Evolutionary conservation across 805 yeast genomes (phyloP).

Genomic region (Scheffersomyces coipomensis): DNA sequence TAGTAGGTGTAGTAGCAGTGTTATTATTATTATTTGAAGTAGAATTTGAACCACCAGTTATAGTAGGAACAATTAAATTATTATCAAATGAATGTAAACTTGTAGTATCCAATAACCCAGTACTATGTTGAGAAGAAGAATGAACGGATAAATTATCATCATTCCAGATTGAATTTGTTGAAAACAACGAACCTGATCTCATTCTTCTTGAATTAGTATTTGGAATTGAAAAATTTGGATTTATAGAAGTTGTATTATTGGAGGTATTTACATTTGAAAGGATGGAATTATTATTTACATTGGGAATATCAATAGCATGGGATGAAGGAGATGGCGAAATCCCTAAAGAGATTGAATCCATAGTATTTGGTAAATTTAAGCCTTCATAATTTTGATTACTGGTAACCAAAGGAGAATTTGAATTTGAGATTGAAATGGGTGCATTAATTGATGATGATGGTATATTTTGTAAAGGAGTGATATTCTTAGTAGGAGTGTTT

Average conservation of each 20-base stretch:
- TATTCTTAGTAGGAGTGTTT: slow-evolving; percentile 4
- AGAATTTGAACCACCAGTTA: slow-evolving; percentile 10
- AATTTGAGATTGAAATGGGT: slow-evolving; percentile 6
- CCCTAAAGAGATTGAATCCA: slow-evolving; percentile 19
- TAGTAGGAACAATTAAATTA: slow-evolving; percentile 5
- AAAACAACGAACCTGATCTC: slow-evolving; percentile 56
- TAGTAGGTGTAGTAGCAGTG: not conserved
- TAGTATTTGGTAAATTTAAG: slow-evolving; percentile 9
- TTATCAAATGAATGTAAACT: slow-evolving; percentile 13
- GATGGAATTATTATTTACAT: slow-evolving; percentile 10
- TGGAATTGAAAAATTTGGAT: not conserved
- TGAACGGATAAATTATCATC: slow-evolving; percentile 33
- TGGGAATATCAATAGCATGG: slow-evolving; percentile 17
- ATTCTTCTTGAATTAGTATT: slow-evolving; percentile 30
- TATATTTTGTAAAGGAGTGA: too few relatives aligned
- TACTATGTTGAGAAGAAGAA: slow-evolving; percentile 11
- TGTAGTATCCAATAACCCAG: slow-evolving; percentile 12
- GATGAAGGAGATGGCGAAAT: slow-evolving; percentile 14
- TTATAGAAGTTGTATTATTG: not conserved
- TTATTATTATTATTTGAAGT: slow-evolving; percentile 6
- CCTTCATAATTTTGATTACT: slow-evolving; percentile 2
- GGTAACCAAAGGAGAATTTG: slow-evolving; percentile 18
- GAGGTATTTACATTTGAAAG: not conserved
- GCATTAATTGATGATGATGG: not conserved
- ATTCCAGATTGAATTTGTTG: slow-evolving; percentile 58